Conservation (phyloP, 805 yeast species). For the Lachancea cidri region DNA sequence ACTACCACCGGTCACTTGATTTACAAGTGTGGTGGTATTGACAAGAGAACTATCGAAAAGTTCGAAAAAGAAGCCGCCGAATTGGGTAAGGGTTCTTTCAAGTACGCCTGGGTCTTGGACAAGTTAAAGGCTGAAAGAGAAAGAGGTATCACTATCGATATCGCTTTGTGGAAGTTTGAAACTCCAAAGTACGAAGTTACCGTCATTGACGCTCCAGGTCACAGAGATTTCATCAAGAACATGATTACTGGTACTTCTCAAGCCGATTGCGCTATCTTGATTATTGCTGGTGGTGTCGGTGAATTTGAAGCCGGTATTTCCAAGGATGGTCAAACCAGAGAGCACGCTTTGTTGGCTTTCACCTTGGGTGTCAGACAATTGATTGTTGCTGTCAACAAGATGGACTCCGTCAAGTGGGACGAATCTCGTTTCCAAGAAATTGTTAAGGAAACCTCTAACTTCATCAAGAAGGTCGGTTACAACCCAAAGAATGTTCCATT, state of each 20-base stretch:
- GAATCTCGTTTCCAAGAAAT: slow-evolving; percentile 77
- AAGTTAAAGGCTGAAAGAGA: slow-evolving; percentile 94
- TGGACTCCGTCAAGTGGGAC: slow-evolving; percentile 90
- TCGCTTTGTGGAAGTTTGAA: slow-evolving; percentile 90
- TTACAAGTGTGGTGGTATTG: slow-evolving; percentile 99
- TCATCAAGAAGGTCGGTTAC: slow-evolving; percentile 83
- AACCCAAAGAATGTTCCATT: slow-evolving; percentile 76
- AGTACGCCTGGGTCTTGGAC: slow-evolving; percentile 97
- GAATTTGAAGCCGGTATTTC: slow-evolving; percentile 95
- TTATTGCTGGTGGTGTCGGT: slow-evolving; percentile 90
- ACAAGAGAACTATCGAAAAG: slow-evolving; percentile 98
- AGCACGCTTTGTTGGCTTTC: slow-evolving; percentile 86
- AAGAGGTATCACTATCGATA: slow-evolving; percentile 95
- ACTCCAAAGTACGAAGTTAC: slow-evolving; percentile 86
- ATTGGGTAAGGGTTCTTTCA: slow-evolving; percentile 95
- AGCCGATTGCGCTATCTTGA: slow-evolving; percentile 88
- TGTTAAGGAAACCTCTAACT: slow-evolving; percentile 68
- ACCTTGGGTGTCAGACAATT: slow-evolving; percentile 84
- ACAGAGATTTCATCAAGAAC: slow-evolving; percentile 94
- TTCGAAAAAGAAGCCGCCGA: slow-evolving; percentile 98
- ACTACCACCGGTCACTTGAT: slow-evolving; percentile 99
- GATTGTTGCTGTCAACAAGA: slow-evolving; percentile 89
- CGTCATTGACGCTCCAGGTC: slow-evolving; percentile 94
- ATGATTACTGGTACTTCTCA: slow-evolving; percentile 94
- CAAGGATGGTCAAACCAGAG: slow-evolving; percentile 93